Evolutionary conservation across 306 rosid species (phyloP).

Genomic region (Betula pendula): DNA sequence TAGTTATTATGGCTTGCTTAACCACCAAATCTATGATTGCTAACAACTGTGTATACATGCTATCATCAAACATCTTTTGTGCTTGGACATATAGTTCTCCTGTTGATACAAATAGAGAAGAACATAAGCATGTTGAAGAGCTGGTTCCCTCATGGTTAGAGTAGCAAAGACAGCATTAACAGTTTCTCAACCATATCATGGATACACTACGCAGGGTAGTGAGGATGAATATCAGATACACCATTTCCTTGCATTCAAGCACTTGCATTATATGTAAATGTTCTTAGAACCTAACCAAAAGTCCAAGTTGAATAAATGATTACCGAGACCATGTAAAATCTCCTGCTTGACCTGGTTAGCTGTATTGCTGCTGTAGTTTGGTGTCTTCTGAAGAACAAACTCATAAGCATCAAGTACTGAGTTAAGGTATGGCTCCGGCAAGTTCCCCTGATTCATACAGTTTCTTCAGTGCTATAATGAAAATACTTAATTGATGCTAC

Average conservation of each 20-base stretch:
- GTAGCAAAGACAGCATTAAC: not conserved
- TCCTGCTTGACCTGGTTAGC: constrained; percentile 89
- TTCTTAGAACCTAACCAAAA: constrained; percentile 7
- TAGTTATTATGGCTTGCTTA: constrained; percentile 63
- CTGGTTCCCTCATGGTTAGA: not conserved
- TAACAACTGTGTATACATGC: constrained; percentile 65
- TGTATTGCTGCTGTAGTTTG: constrained; percentile 57
- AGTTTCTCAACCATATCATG: not conserved
- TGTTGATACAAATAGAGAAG: constrained; percentile 38
- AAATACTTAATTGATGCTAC: constrained; percentile 23
- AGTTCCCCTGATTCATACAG: constrained; percentile 69
- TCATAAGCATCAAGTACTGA: constrained; percentile 81
- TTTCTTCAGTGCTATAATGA: constrained; percentile 34
- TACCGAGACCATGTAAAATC: constrained; percentile 93
- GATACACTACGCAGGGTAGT: not conserved
- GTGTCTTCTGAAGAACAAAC: constrained; percentile 69
- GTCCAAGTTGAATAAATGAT: constrained; percentile 37
- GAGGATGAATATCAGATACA: not conserved
- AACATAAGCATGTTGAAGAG: constrained; percentile 11
- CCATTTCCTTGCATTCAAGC: constrained; percentile 6
- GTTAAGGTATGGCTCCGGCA: constrained; percentile 77
- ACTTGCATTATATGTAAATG: not conserved
- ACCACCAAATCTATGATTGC: constrained; percentile 64
- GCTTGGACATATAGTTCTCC: constrained; percentile 93
- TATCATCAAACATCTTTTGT: constrained; percentile 68